These are phyloP conservation scores for Tremella mesenterica DNA, from an alignment of 768 basidiomycete species.

Conservation along the genomic window DNA sequence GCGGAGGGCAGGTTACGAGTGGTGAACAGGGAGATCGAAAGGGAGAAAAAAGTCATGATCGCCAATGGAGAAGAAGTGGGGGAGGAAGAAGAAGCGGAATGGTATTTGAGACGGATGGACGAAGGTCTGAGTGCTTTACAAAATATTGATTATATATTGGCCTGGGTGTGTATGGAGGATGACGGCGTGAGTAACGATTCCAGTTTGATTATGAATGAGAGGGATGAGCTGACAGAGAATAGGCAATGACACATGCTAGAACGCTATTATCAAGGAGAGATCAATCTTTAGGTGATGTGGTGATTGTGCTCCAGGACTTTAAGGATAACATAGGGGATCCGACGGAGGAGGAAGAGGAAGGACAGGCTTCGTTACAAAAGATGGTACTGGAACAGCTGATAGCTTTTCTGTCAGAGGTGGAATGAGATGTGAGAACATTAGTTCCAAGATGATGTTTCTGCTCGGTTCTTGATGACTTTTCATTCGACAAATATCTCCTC, in stretches of 20 bases:
- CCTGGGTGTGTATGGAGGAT: constrained; percentile 95
- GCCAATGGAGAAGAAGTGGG: constrained; percentile 55
- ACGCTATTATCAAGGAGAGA: constrained; percentile 69
- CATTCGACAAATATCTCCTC: too few relatives aligned
- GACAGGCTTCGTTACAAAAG: constrained; percentile 51
- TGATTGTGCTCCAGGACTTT: constrained; percentile 55
- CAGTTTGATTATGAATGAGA: neutral
- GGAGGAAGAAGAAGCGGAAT: constrained; percentile 60
- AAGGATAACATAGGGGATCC: constrained; percentile 27
- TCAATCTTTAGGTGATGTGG: constrained; percentile 61
- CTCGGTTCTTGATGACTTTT: too few relatives aligned
- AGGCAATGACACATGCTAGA: constrained; percentile 70
- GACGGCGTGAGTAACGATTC: constrained; percentile 64
- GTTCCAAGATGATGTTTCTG: too few relatives aligned
- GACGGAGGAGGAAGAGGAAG: constrained; percentile 47
- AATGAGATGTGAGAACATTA: too few relatives aligned
- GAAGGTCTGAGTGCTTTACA: constrained; percentile 82
- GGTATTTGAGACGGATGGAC: constrained; percentile 80
- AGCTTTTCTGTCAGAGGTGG: constrained; percentile 4
- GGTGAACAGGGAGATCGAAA: constrained; percentile 60
- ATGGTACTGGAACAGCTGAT: constrained; percentile 38
- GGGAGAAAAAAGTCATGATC: constrained; percentile 59
- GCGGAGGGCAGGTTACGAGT: constrained; percentile 55
- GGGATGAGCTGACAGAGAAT: neutral
- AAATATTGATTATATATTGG: constrained; percentile 84